A percentile compares a stretch with the other conserved stretches of the same genome.
phyloP scores from a whole-genome alignment of 2,329 filamentous ascomycete genomes.

The Paecilomyces sp. region DNA sequence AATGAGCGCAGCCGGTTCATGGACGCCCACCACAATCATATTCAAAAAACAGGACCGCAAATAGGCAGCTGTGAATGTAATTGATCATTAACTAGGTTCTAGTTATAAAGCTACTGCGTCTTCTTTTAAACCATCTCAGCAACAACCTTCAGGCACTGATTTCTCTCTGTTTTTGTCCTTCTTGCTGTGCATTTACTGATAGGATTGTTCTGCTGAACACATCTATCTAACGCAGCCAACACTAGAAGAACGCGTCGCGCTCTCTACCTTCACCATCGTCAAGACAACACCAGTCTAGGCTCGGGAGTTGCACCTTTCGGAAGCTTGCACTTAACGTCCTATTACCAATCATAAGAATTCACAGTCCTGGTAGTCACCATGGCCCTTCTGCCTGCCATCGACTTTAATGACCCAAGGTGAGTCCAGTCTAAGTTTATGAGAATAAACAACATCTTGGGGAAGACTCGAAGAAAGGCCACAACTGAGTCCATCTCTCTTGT shows the following conservation, averaged over 20 bases:
- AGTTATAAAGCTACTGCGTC: not conserved
- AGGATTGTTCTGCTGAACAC: not conserved
- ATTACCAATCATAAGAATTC: not conserved
- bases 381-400: not conserved
- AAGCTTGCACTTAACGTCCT: not conserved
- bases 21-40: not conserved
- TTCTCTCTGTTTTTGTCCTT: not conserved
- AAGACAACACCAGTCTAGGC: not conserved
- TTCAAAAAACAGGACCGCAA: not conserved
- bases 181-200: not conserved
- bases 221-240: not conserved
- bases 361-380: not conserved
- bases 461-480: not conserved
- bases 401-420: not conserved
- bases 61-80: not conserved
- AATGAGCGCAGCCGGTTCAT: not conserved
- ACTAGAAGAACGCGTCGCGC: not conserved
- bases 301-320: not conserved
- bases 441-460: not conserved
- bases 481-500: not conserved
- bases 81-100: not conserved
- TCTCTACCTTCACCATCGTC: not conserved
- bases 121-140: not conserved
- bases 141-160: not conserved
- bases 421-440: not conserved